Evolutionary conservation across 1,284 basidiomycete species (phyloP).

Genomic region (Ceratobasidium sp.): DNA sequence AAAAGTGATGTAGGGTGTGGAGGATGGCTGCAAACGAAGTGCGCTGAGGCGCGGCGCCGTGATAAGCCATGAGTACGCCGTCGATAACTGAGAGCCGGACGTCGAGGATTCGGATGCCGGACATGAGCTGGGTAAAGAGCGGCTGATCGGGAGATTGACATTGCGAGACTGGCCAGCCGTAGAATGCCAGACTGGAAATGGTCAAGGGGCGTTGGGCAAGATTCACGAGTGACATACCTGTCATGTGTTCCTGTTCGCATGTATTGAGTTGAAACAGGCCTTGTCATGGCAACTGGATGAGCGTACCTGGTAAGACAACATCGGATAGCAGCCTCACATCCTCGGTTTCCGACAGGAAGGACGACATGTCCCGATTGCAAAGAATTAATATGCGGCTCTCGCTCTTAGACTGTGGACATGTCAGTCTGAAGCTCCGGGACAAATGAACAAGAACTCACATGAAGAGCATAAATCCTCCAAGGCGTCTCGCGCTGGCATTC

Average conservation of each 20-base stretch:
- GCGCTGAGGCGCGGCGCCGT: conserved; percentile 74
- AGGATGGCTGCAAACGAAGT: conserved; percentile 71
- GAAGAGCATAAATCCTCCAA: conserved; percentile 15
- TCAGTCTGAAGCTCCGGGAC: neutral
- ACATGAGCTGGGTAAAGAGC: conserved; percentile 57
- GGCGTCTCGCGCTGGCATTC: neutral
- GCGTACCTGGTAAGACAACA: conserved; percentile 72
- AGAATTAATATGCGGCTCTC: conserved; percentile 57
- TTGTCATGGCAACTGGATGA: conserved; percentile 46
- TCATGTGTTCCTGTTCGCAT: conserved; percentile 65
- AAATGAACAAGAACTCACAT: neutral
- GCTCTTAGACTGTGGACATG: neutral
- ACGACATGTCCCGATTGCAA: conserved; percentile 60
- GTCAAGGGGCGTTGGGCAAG: conserved; percentile 8
- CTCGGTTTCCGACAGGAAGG: conserved; percentile 70
- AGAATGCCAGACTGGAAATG: conserved; percentile 69
- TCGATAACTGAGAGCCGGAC: conserved; percentile 75
- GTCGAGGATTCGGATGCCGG: conserved; percentile 80
- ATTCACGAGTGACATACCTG: conserved; percentile 55
- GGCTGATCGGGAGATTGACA: conserved; percentile 64
- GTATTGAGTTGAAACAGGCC: conserved; percentile 21
- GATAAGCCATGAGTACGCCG: conserved; percentile 72
- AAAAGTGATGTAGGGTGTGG: conserved; percentile 64
- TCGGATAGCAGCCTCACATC: conserved; percentile 71
- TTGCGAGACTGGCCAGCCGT: conserved; percentile 76